Conservation (phyloP, 495 filamentous ascomycete species). For the Penicillium diatomitis region DNA sequence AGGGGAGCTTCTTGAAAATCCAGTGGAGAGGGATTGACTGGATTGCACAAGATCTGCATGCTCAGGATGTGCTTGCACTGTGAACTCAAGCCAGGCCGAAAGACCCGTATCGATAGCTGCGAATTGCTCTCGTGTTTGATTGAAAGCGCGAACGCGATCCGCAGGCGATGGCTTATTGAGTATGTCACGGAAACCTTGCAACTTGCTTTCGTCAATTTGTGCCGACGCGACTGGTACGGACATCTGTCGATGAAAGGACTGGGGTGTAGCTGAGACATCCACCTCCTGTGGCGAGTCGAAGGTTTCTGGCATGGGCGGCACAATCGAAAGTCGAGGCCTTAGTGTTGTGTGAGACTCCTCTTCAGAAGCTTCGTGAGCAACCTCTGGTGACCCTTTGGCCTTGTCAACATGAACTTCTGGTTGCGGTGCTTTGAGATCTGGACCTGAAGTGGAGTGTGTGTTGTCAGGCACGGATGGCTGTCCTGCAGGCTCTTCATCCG, state of each 20-base stretch:
- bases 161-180: constrained; percentile 47
- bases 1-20: constrained; percentile 22
- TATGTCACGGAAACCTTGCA: constrained; percentile 62
- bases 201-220: constrained; percentile 26
- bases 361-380: constrained; percentile 8
- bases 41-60: constrained; percentile 34
- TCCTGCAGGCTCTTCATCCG: constrained; percentile 10
- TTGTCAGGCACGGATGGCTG: constrained; percentile 6
- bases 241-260: background rate
- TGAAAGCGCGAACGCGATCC: constrained; percentile 61
- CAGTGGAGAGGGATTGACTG: constrained; percentile 22
- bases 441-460: constrained; percentile 1
- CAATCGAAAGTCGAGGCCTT: constrained; percentile 18
- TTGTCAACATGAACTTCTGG: constrained; percentile 10
- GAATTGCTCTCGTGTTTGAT: constrained; percentile 60
- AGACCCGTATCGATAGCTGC: constrained; percentile 65
- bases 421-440: constrained; percentile 6
- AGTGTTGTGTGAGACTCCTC: constrained; percentile 4
- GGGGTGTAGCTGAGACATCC: constrained; percentile 1
- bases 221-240: constrained; percentile 1
- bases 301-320: constrained; percentile 14
- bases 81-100: constrained; percentile 57
- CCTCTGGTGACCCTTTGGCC: constrained; percentile 11
- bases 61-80: constrained; percentile 41
- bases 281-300: constrained; percentile 14